These are phyloP conservation scores for Lentinula sp. DNA, from an alignment of 768 basidiomycete species.

Conservation along the genomic window DNA sequence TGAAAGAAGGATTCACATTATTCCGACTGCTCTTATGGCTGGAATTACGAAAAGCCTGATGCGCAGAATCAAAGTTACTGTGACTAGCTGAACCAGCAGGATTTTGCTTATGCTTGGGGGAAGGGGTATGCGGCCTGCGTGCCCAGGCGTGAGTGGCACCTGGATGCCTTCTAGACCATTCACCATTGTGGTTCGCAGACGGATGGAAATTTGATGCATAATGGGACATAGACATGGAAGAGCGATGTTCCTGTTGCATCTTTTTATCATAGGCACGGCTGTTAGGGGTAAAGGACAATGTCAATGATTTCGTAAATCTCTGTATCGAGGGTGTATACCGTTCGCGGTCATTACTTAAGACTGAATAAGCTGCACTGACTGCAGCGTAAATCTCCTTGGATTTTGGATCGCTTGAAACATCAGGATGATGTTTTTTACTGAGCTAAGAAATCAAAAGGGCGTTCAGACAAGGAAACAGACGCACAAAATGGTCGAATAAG, in stretches of 20 bases:
- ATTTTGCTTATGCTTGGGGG: constrained; percentile 15
- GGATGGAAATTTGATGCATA: constrained; percentile 7
- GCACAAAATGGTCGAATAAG: not conserved
- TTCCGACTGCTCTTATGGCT: not conserved
- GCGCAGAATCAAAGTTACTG: not conserved
- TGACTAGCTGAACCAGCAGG: constrained; percentile 2
- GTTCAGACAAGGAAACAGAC: not conserved
- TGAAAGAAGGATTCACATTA: not conserved
- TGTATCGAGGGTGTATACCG: constrained; percentile 18
- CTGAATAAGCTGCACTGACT: constrained; percentile 38
- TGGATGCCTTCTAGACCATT: constrained; percentile 10
- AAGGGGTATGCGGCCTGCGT: constrained; percentile 14
- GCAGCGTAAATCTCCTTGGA: constrained; percentile 32
- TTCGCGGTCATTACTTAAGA: constrained; percentile 38
- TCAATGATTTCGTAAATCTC: not conserved
- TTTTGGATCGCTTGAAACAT: constrained; percentile 35
- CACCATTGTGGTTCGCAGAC: constrained; percentile 19
- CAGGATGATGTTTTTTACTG: constrained; percentile 42
- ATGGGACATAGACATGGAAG: constrained; percentile 12
- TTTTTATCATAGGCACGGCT: constrained; percentile 42
- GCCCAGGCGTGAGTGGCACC: constrained; percentile 39
- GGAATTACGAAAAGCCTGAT: not conserved
- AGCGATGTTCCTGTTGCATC: constrained; percentile 18
- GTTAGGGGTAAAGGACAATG: not conserved
- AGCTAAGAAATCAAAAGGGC: constrained; percentile 8